Evolutionary conservation across 768 basidiomycete genomes (phyloP), one percentile per base, ranked within the genome.

Genomic region (Tephrocybe sp.): DNA sequence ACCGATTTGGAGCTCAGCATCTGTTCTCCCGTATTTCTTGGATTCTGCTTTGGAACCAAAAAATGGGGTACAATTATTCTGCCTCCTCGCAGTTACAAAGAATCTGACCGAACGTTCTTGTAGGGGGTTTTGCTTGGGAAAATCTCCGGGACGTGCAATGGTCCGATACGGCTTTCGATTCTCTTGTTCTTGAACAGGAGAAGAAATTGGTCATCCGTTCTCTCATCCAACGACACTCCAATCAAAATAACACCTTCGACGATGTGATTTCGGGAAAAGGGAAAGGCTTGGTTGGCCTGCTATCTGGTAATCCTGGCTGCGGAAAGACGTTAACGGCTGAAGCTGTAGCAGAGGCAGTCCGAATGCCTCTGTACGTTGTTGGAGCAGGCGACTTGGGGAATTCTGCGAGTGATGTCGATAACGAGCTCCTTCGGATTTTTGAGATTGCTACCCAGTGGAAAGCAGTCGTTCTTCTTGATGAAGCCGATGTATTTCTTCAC

Each of bases 281-380:
- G n/a, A 36, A 28, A 9, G 46, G 46, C 33, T n/a, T 47, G 18
- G 20, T 47, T 20, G 37, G 33, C 21, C 54, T 68, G 3, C 58
- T 72, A 14, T 57, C 60, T n/a, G 71, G 70, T 4, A 52, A 45
- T 12, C 72, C 72, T 8, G 72, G 72, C 0, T 63, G 64, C 32
- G 72, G 72, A 4, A 73, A 73, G 54, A 72, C 69, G 0, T 59
- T 71, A 21, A 67, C 68, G 14, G 68, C 66, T 4, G 69, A 71
- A 51, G 65, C 68, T n/a, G 58, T 67, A 17, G 66, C 67, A 0
- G 66, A 71, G 40, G 37, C 50, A n/a, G 66, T 64, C 2, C 58
- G 56, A 9, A 51, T 60, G 6, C 68, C 71, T 3, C 54, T 73
- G 2, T 70, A 69, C 44, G 48, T 47, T 2, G 58, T 72, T 37